These are phyloP conservation scores for Aspergillus cristatus DNA, from an alignment of 495 filamentous ascomycete genomes.

Conservation along the genomic window DNA sequence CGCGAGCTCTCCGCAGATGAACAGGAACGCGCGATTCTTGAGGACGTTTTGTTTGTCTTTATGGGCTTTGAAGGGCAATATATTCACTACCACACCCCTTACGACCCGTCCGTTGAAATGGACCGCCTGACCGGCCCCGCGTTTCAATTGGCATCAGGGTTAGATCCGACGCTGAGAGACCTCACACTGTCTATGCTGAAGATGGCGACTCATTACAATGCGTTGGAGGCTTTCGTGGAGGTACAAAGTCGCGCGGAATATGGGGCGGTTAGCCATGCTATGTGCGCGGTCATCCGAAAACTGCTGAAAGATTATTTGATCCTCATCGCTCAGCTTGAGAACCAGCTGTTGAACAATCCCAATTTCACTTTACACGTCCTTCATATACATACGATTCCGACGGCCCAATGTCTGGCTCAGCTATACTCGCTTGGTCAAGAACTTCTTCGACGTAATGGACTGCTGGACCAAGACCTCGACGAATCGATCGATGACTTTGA, in stretches of 20 bases:
- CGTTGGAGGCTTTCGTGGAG: constrained; percentile 87
- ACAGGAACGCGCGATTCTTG: constrained; percentile 79
- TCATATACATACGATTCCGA: constrained; percentile 83
- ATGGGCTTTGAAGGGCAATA: constrained; percentile 99
- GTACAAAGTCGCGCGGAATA: constrained; percentile 88
- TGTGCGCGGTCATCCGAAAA: constrained; percentile 88
- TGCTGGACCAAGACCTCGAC: constrained; percentile 78
- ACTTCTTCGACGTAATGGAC: constrained; percentile 73
- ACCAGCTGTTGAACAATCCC: constrained; percentile 77
- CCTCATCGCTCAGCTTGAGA: constrained; percentile 85
- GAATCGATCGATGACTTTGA: constrained; percentile 75
- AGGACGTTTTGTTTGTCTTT: constrained; percentile 87
- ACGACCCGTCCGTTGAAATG: constrained; percentile 76
- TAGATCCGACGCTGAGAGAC: constrained; percentile 87
- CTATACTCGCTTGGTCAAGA: constrained; percentile 81
- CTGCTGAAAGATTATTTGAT: constrained; percentile 87
- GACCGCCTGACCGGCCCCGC: constrained; percentile 72
- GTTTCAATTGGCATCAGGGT: constrained; percentile 69
- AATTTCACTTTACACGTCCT: constrained; percentile 86
- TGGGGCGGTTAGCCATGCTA: constrained; percentile 90
- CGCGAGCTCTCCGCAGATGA: constrained; percentile 62
- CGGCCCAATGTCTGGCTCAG: constrained; percentile 80
- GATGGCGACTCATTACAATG: constrained; percentile 89
- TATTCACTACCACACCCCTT: constrained; percentile 72
- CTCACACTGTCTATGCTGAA: constrained; percentile 81